Evolutionary conservation across 2,329 filamentous ascomycete species (phyloP), one percentile per base, ranked within the genome.

Genomic region (Ascochyta koolunga): DNA sequence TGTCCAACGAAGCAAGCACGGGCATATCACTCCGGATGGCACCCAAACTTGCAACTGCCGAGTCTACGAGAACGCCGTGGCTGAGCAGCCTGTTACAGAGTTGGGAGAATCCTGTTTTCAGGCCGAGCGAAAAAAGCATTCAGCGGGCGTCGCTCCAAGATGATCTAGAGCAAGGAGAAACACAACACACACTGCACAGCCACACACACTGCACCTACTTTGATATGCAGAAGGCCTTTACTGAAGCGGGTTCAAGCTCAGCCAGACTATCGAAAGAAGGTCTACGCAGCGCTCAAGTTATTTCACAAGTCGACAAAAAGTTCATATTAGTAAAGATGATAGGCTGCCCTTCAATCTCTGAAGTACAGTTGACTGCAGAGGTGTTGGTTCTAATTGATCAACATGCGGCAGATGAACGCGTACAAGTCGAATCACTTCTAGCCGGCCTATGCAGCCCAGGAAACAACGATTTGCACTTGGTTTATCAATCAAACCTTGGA

Each of bases 381-480:
- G 62, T 86, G 1, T 77, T 98, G 4, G 81, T 96, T 0, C 79
- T 97, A 33, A 82, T 97, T 5, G 95, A 99, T 67, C 95, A 99
- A 68, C 95, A 99, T 70, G 95, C 95, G 0, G 95, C 93, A 3
- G 93, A 97, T 70, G 95, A 99, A 77, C 84, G 95, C 39, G 86
- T 89, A 58, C 86, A 87, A 1, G 83, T 98, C 1, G 95, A 99
- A 69, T 70, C 74, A 0, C 79, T 99, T 1, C 86, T 96, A 70
- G 58, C 68, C 21, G 80, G 85, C 2, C 75, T 89, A 27, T 86
- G 81, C 62, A 57, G 56, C 5, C 69, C 69, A 58, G 24, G 46
- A 16, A 11, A 44, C 3, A 27, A 49, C 27, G 9, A 21, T 7
- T 4, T 9, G 35, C 45, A 56, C 15, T 41, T 54, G 27, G 19